phyloP scores from a whole-genome alignment of 441 rosid genomes.

The Pelargonium exstipulatum region DNA sequence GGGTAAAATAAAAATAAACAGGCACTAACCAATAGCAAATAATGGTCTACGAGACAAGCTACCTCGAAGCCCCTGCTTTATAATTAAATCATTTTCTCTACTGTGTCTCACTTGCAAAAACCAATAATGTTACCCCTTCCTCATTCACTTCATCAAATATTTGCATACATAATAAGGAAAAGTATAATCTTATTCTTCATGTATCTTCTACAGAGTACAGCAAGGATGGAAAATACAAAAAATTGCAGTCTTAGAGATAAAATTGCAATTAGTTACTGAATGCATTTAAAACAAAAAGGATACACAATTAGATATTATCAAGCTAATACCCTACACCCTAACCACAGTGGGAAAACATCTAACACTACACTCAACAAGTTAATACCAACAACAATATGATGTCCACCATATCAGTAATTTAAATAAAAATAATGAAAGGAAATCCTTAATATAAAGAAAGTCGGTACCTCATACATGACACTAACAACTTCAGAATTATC shows the following conservation, averaged over 20 bases:
- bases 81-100: not conserved
- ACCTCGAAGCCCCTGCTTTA: conserved; percentile 5
- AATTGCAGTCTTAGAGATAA: not conserved
- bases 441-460: not conserved
- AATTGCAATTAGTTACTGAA: not conserved
- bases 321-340: not conserved
- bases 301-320: too few relatives aligned
- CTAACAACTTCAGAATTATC: conserved; percentile 72
- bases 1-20: not conserved
- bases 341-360: not conserved
- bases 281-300: too few relatives aligned
- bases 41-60: not conserved
- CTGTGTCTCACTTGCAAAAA: not conserved
- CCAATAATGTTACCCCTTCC: not conserved
- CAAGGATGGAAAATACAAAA: too few relatives aligned
- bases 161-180: not conserved
- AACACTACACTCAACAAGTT: not conserved
- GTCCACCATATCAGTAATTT: conserved; percentile 1
- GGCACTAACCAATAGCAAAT: not conserved
- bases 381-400: not conserved
- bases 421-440: not conserved
- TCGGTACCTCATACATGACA: conserved; percentile 90
- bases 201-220: too few relatives aligned
- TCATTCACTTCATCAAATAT: not conserved
- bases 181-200: too few relatives aligned